A percentile compares a stretch with the other conserved stretches of the same genome.
Evolutionary conservation across 208 protist genomes (phyloP).

Genomic region (Trypanosoma cruzi): DNA sequence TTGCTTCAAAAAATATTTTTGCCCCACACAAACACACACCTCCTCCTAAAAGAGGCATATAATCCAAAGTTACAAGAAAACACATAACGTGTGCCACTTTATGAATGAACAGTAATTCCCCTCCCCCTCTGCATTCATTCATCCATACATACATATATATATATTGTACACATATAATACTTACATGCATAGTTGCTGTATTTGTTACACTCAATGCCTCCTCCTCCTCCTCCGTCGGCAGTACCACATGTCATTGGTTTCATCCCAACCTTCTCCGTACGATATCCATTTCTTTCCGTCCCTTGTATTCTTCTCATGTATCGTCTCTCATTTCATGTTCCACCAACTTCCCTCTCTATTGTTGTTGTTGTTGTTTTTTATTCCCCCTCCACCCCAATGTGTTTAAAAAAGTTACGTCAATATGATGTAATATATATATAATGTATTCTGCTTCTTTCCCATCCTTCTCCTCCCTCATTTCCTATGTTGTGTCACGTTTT

Average conservation of each 20-base stretch:
- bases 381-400: not conserved
- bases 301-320: not conserved
- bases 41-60: too few species aligned
- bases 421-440: too few species aligned
- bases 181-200: not conserved
- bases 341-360: not conserved
- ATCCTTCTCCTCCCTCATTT: not conserved
- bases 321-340: not conserved
- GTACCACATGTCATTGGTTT: not conserved
- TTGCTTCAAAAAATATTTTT: too few species aligned
- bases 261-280: not conserved
- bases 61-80: too few species aligned
- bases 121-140: too few species aligned
- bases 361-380: not conserved
- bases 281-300: not conserved
- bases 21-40: constrained; percentile 4
- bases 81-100: too few species aligned
- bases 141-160: constrained; percentile 17
- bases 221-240: not conserved
- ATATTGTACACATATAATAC: constrained; percentile 2
- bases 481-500: not conserved
- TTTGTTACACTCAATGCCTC: not conserved
- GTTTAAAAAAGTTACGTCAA: too few species aligned
- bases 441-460: too few species aligned
- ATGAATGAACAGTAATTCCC: too few species aligned